Evolutionary conservation across 2,329 filamentous ascomycete species (phyloP), one percentile per base, ranked within the genome.

Genomic region (Fusarium nanum): DNA sequence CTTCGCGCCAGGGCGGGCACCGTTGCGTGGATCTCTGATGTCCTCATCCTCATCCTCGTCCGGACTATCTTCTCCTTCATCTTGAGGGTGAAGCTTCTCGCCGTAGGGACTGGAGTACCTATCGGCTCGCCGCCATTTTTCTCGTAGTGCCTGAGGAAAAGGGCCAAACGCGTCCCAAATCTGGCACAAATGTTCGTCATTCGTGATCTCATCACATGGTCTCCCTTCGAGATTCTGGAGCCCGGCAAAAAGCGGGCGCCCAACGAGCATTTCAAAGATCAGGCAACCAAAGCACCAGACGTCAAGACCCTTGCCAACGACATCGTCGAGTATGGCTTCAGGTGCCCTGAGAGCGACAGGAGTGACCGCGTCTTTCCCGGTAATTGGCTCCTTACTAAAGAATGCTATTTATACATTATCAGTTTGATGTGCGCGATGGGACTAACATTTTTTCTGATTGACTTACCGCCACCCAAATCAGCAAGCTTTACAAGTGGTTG

Each of bases 161-260:
- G 47, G 47, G 1, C 55, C 34, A 7, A 54, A 14, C 0, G 34
- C 34, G 20, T 58, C 37, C 8, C 49, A 28, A 2, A 56, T 14
- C 14, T 58, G 56, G 14, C 54, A 55, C 6, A 58, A 32, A 14
- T 58, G 56, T 9, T 56, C 56, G 2, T 58, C 56, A 1, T 58
- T 58, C 0, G 56, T 42, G 0, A 40, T 55, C 48, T 56, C 48
- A 12, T 58, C 56, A 2, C 56, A 58, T 6, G 30, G 8, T 0
- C 27, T 1, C 8, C 37, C 56, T 25, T 58, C 56, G 0, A 58
- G 56, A 1, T 7, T 5, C 2, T 56, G 48, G 2, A 56, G 30
- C 10, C 18, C 48, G 0, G 34, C n/a, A 1, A 56, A 56, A 58
- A 58, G 18, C 20, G 37, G 8, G 8, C 48, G 22, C 2, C 34